Percentiles rank a stretch among this genome's conserved stretches.
phyloP scores from a whole-genome alignment of 78 protist genomes.

The Dictyostelium intermedium region DNA sequence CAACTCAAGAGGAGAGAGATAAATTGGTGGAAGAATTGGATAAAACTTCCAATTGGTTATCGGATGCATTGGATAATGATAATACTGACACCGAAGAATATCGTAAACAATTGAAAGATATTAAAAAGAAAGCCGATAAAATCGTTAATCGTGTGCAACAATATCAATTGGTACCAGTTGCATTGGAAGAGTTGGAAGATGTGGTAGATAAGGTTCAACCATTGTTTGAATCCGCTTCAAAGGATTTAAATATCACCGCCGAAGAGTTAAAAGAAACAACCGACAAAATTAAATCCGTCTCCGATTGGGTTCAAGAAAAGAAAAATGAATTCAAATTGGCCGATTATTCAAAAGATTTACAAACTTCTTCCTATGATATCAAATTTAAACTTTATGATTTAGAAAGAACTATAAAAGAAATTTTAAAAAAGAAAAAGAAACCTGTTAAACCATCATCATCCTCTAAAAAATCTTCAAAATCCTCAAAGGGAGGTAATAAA shows the following conservation, averaged over 20 bases:
- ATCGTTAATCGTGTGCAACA: constrained; percentile 12
- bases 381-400: constrained; percentile 25
- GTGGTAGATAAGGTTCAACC: not conserved
- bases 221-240: not conserved
- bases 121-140: constrained; percentile 29
- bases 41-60: constrained; percentile 14
- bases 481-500: not conserved
- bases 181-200: not conserved
- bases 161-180: constrained; percentile 9
- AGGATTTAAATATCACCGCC: constrained; percentile 22
- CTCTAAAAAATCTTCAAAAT: not conserved
- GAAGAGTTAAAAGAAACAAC: constrained; percentile 16
- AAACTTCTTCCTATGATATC: constrained; percentile 5
- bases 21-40: constrained; percentile 3
- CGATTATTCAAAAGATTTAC: constrained; percentile 36
- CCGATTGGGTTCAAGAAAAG: constrained; percentile 23
- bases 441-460: not conserved
- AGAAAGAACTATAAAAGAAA: constrained; percentile 38
- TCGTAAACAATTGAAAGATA: not conserved
- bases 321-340: constrained; percentile 5
- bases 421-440: constrained; percentile 14
- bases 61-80: constrained; percentile 32
- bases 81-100: not conserved
- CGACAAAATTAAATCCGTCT: not conserved
- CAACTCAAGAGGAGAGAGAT: constrained; percentile 44